Percentiles rank a stretch among this genome's conserved stretches.
phyloP scores from a whole-genome alignment of 148 eudicot genomes.

The Rheum nobile region DNA sequence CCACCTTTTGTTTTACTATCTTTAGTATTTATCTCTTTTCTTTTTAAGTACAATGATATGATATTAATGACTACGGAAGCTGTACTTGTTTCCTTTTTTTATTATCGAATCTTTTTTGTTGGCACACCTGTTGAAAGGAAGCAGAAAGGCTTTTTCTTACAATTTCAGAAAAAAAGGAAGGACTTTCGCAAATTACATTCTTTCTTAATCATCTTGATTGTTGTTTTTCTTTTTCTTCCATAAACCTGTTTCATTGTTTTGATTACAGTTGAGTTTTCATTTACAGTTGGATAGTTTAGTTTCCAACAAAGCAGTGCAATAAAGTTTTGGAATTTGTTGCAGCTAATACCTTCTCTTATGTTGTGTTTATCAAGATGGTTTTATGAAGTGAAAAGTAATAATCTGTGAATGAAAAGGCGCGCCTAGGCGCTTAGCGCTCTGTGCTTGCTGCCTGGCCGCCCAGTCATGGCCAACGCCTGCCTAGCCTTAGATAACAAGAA shows the following conservation, averaged over 20 bases:
- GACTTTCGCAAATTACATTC: neutral
- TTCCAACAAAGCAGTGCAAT: neutral
- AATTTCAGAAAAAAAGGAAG: neutral
- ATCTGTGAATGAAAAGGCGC: too few species aligned
- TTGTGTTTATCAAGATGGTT: neutral
- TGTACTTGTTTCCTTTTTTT: neutral
- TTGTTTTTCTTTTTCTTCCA: neutral
- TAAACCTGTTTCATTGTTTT: neutral
- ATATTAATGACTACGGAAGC: neutral
- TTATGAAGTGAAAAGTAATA: neutral
- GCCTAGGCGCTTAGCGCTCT: too few species aligned
- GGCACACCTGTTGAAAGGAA: neutral
- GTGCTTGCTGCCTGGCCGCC: too few species aligned
- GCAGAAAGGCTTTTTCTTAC: neutral
- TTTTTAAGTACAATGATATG: neutral
- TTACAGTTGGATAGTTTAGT: neutral
- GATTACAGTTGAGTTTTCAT: neutral
- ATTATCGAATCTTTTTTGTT: neutral
- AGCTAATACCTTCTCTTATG: neutral
- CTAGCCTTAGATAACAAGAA: too few species aligned
- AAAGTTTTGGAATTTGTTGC: neutral
- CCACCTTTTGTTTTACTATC: neutral
- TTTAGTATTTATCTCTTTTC: neutral
- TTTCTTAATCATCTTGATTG: neutral
- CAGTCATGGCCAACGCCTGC: too few species aligned